A percentile compares a stretch with the other conserved stretches of the same genome.
phyloP scores from a whole-genome alignment of 805 yeast species.

The Lipomyces kockii region DNA sequence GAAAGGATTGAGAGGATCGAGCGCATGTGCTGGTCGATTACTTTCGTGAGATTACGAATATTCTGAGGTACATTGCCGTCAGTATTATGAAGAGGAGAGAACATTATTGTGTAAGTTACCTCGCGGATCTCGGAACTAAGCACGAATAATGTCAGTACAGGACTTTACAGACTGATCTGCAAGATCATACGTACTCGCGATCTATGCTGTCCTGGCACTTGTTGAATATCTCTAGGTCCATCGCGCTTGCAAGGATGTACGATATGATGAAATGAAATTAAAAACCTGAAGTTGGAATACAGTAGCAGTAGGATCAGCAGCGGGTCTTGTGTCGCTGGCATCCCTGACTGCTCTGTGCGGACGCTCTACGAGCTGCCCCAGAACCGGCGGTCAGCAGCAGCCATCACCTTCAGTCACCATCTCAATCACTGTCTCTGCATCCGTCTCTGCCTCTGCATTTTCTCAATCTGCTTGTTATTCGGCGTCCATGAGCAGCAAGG shows the following conservation, averaged over 20 bases:
- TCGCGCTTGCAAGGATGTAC: not conserved
- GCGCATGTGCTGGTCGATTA: constrained; percentile 15
- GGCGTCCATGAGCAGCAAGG: not conserved
- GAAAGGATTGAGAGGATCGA: constrained; percentile 13
- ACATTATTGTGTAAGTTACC: not conserved
- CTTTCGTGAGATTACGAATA: constrained; percentile 10
- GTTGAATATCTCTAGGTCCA: constrained; percentile 13
- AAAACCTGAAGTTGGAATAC: no score
- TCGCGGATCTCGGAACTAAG: constrained; percentile 6
- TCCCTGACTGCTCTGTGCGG: no score
- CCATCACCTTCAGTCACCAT: not conserved
- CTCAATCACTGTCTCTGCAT: not conserved
- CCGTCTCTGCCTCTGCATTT: not conserved
- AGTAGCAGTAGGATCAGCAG: no score
- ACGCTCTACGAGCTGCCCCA: no score
- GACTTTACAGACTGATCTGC: not conserved
- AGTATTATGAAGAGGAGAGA: not conserved
- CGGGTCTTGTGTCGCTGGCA: no score
- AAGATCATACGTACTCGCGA: constrained; percentile 12
- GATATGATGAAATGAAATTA: no score
- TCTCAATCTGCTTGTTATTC: not conserved
- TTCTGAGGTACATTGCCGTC: not conserved
- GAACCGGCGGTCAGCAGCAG: no score
- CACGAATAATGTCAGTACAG: not conserved
- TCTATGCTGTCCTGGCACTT: constrained; percentile 19